Evolutionary conservation across 2,329 filamentous ascomycete species (phyloP), one percentile per base, ranked within the genome.

Genomic region (Malbranchea cinnamomea): DNA sequence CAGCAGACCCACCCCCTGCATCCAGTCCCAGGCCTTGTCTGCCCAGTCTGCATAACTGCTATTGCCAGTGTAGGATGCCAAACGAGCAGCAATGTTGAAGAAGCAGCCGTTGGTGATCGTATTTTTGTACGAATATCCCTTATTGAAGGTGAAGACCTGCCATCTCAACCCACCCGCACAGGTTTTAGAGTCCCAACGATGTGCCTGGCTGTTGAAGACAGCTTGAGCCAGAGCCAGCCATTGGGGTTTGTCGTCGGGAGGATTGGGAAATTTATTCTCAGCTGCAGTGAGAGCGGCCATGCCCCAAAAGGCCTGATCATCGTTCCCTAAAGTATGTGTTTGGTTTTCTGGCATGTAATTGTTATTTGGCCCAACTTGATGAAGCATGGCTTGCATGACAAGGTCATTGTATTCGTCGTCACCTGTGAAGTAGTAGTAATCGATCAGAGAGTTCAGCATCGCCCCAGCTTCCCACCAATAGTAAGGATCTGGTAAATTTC

Each of bases 111-210:
- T 71, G 8, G 63, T 67, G 37, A 72, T 65, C 13, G 62, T 60
- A 40, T 72, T 72, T 40, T 71, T 71, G 42, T 67, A 71, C 31
- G 56, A 53, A 41, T 62, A 72, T 4, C 81, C 81, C 33, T 64
- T 69, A 56, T 84, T 84, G 57, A 75, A 80, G 8, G 70, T 64
- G 57, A 77, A 85, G 37, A 91, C 78, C 57, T 92, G 83, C 84
- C 84, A 92, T 39, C 78, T 71, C 40, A 92, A 54, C 6, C 83
- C 83, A 28, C 83, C 83, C 26, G 57, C 62, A 51, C 83, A 92
- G 1, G 62, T 63, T 0, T 55, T 44, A 2, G 54, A 57, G 41
- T 89, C 74, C 77, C 80, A 87, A 13, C 81, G 69, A 12, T 55
- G 54, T 2, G 70, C 71, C 45, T 83, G 82, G 29, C 77, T 74